Percentiles rank a stretch among this genome's conserved stretches.
These are phyloP conservation scores for Biscutella laevigata DNA, from an alignment of 441 rosid genomes.

Conservation along the genomic window DNA sequence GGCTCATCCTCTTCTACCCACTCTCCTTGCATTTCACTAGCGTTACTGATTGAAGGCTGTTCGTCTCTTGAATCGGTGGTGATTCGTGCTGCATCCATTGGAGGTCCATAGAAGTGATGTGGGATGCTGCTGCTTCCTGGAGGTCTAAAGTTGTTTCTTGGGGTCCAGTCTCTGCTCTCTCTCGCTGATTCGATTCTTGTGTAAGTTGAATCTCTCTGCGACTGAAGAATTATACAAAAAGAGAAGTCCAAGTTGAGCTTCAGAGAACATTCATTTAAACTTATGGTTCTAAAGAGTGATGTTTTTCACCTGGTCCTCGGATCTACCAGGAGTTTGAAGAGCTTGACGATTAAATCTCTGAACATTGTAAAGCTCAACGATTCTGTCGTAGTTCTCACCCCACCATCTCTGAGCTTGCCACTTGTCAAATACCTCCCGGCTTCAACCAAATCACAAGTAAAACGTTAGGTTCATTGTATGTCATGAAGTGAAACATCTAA, in stretches of 20 bases:
- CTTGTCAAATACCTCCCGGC: slow-evolving; percentile 93
- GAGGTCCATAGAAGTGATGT: slow-evolving; percentile 37
- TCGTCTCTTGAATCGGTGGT: slow-evolving; percentile 91
- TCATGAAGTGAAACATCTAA: neutral
- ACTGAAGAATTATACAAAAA: slow-evolving; percentile 14
- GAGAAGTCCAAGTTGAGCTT: neutral
- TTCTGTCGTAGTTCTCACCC: slow-evolving; percentile 94
- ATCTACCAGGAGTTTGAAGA: slow-evolving; percentile 80
- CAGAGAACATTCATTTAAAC: too few species aligned
- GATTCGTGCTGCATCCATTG: slow-evolving; percentile 48
- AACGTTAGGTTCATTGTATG: neutral
- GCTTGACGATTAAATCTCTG: slow-evolving; percentile 97
- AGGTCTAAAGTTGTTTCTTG: slow-evolving; percentile 48
- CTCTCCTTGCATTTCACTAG: slow-evolving; percentile 81
- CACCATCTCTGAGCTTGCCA: slow-evolving; percentile 99
- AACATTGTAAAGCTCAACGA: slow-evolving; percentile 97
- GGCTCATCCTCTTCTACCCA: slow-evolving; percentile 96
- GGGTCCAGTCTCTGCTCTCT: slow-evolving; percentile 68
- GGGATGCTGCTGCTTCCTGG: slow-evolving; percentile 24
- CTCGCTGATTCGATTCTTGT: slow-evolving; percentile 62
- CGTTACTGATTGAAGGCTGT: slow-evolving; percentile 75
- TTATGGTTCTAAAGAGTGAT: slow-evolving; percentile 9
- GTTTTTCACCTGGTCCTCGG: slow-evolving; percentile 71
- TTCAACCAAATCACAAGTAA: slow-evolving; percentile 25
- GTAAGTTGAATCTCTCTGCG: slow-evolving; percentile 72